Evolutionary conservation across 1,284 basidiomycete species (phyloP).

Genomic region (Naganishia sp.): DNA sequence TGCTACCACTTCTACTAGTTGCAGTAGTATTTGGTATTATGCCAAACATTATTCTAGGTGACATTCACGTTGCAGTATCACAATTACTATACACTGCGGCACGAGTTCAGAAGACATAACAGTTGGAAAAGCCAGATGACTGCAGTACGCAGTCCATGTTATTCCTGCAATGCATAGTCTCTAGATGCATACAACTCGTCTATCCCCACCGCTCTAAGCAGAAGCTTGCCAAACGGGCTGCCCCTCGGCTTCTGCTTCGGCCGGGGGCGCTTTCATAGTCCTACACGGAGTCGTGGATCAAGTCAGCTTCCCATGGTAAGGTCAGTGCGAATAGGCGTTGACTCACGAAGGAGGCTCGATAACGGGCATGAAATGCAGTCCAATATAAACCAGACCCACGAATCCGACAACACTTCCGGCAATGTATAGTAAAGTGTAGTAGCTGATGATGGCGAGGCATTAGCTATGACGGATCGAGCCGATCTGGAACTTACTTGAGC

Average conservation of each 20-base stretch:
- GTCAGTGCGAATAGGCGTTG: neutral
- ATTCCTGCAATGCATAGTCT: no score
- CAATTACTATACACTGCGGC: slow-evolving; percentile 39
- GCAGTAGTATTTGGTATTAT: slow-evolving; percentile 46
- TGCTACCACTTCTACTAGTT: slow-evolving; percentile 45
- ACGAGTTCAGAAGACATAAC: no score
- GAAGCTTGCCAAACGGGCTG: slow-evolving; percentile 26
- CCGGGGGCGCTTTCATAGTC: slow-evolving; percentile 21
- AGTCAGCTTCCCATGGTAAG: neutral
- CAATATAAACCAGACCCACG: slow-evolving; percentile 49
- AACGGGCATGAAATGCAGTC: slow-evolving; percentile 47
- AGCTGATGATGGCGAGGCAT: slow-evolving; percentile 36
- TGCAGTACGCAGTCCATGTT: no score
- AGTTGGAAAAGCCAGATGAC: no score
- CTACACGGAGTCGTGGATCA: neutral
- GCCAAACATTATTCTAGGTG: slow-evolving; percentile 48
- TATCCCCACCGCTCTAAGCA: neutral
- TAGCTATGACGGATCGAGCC: neutral
- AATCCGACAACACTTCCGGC: slow-evolving; percentile 49
- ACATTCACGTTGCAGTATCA: slow-evolving; percentile 41
- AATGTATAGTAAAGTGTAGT: slow-evolving; percentile 52
- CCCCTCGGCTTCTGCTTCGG: slow-evolving; percentile 15
- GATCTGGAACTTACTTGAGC: slow-evolving; percentile 45
- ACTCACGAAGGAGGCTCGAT: slow-evolving; percentile 49
- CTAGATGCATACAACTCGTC: no score